These are phyloP conservation scores for Trypanosoma avium DNA, from an alignment of 208 protist species.

Conservation along the genomic window DNA sequence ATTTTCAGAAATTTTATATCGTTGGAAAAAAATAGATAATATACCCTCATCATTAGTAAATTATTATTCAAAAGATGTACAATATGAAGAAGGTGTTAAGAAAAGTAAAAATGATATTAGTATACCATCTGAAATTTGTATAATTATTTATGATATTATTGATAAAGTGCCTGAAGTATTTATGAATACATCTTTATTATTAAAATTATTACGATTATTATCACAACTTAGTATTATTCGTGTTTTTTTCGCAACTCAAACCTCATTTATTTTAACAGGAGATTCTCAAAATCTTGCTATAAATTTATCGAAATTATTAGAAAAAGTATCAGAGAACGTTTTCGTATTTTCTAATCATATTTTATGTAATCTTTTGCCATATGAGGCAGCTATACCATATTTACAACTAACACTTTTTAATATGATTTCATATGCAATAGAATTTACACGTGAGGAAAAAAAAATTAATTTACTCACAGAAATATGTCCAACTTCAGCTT, in stretches of 20 bases:
- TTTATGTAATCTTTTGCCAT: not conserved
- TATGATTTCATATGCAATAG: constrained; percentile 2
- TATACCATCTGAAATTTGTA: constrained; percentile 8
- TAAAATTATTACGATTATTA: constrained; percentile 7
- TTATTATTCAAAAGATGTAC: not conserved
- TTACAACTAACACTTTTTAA: constrained; percentile 9
- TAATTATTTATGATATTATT: constrained; percentile 10
- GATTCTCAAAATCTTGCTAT: not conserved
- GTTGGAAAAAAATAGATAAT: not conserved
- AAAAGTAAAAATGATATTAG: not conserved
- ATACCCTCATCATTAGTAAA: not conserved
- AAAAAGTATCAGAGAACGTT: not conserved
- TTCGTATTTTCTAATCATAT: not conserved
- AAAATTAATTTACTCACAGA: not conserved
- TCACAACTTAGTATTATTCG: constrained; percentile 14
- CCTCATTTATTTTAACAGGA: not conserved
- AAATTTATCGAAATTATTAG: constrained; percentile 8
- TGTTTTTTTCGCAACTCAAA: constrained; percentile 2
- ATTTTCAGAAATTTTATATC: not conserved
- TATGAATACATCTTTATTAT: not conserved
- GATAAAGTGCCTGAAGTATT: not conserved
- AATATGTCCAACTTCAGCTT: not conserved
- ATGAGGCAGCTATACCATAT: constrained; percentile 12
- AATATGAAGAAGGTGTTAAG: not conserved
- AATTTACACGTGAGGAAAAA: not conserved